These are phyloP conservation scores for Phytopythium vexans DNA, from an alignment of 352 stramenopile species.

Conservation along the genomic window DNA sequence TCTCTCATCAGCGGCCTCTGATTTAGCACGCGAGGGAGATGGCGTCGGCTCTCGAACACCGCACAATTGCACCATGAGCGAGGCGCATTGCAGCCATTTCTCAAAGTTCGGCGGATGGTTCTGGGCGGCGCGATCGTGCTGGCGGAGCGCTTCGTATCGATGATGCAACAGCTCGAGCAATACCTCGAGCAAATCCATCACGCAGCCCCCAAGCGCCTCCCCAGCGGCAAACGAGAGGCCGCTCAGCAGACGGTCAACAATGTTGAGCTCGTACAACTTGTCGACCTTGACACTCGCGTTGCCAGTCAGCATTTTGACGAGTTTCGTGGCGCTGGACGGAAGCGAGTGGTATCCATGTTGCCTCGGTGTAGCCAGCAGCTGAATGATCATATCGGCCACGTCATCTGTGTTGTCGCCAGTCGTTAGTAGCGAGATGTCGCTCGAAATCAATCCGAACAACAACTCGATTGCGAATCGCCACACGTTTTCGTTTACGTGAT, in stretches of 20 bases:
- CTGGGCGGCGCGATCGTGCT: neutral
- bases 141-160: constrained; percentile 23
- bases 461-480: constrained; percentile 52
- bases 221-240: constrained; percentile 21
- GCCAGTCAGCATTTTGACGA: constrained; percentile 26
- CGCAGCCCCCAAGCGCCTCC: constrained; percentile 4
- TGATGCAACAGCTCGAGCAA: constrained; percentile 33
- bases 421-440: constrained; percentile 22
- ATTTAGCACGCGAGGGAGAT: neutral
- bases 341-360: constrained; percentile 22
- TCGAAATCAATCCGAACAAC: constrained; percentile 38
- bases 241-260: constrained; percentile 19
- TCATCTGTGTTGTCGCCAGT: constrained; percentile 11
- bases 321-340: constrained; percentile 25
- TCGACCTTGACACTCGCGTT: no score
- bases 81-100: constrained; percentile 18
- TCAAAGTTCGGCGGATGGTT: constrained; percentile 20
- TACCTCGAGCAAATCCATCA: constrained; percentile 30
- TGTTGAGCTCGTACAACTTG: constrained; percentile 26
- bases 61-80: constrained; percentile 38
- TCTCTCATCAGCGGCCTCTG: neutral
- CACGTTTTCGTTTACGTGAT: constrained; percentile 32
- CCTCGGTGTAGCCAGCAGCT: constrained; percentile 27
- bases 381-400: constrained; percentile 21
- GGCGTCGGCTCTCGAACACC: constrained; percentile 6